Conservation (phyloP, 345 rosid species). For the Raphanus raphanistrum region DNA sequence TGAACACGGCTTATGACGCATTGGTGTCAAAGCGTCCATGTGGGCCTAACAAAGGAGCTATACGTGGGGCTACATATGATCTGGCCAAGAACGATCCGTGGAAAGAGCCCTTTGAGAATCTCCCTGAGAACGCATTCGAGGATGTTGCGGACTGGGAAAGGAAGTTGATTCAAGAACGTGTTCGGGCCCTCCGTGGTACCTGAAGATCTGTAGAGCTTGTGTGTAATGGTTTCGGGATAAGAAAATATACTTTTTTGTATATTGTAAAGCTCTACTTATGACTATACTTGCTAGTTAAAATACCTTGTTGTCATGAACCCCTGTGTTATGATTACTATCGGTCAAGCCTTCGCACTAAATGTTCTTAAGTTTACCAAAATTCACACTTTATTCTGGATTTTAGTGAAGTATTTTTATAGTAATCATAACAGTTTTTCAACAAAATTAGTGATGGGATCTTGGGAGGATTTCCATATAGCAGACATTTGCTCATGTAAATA, state of each 20-base stretch:
- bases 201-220: constrained; percentile 33
- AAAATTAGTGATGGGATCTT: not conserved
- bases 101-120: constrained; percentile 81
- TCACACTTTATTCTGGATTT: not conserved
- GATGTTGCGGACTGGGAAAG: constrained; percentile 91
- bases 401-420: not conserved
- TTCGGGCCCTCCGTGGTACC: constrained; percentile 59
- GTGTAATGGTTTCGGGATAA: not conserved
- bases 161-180: constrained; percentile 67
- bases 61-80: constrained; percentile 82
- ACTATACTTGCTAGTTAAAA: not conserved
- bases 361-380: constrained; percentile 39
- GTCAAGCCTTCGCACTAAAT: constrained; percentile 37
- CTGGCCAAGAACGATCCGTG: constrained; percentile 73
- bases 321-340: not conserved
- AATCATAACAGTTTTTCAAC: not conserved
- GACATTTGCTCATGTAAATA: no score
- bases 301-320: not conserved
- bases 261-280: not conserved
- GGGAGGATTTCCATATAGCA: not conserved
- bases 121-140: constrained; percentile 77
- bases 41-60: constrained; percentile 79
- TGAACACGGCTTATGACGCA: constrained; percentile 63
- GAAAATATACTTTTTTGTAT: not conserved
- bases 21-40: constrained; percentile 76